Conservation (phyloP, 495 filamentous ascomycete genomes). For the Podospora tetraspora region DNA sequence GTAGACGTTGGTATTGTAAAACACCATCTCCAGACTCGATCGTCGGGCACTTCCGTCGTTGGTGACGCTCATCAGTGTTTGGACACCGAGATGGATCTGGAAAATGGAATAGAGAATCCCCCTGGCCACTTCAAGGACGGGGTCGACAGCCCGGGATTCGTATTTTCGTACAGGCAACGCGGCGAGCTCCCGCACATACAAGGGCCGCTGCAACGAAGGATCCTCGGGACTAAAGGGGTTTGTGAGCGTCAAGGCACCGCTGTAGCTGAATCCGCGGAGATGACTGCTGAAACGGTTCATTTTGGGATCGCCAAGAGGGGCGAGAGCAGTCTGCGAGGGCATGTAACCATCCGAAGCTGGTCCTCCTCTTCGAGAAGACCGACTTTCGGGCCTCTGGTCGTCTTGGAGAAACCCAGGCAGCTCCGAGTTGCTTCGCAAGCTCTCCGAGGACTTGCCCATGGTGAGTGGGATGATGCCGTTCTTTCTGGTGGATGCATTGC, state of each 20-base stretch:
- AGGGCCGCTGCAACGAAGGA: constrained; percentile 40
- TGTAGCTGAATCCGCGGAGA: constrained; percentile 64
- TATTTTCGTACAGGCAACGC: constrained; percentile 76
- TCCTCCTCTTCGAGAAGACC: constrained; percentile 7
- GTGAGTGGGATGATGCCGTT: constrained; percentile 62
- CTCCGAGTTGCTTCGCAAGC: constrained; percentile 78
- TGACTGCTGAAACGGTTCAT: constrained; percentile 64
- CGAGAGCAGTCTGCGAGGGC: constrained; percentile 1
- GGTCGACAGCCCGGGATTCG: constrained; percentile 46
- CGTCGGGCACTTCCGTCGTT: constrained; percentile 60
- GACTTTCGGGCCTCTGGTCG: constrained; percentile 20
- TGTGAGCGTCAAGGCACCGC: constrained; percentile 44
- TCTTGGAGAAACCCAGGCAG: constrained; percentile 59
- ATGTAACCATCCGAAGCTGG: background rate
- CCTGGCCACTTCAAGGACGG: constrained; percentile 68
- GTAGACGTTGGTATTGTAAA: constrained; percentile 66
- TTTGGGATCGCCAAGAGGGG: constrained; percentile 5
- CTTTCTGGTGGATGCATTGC: constrained; percentile 46
- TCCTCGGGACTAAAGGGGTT: constrained; percentile 57
- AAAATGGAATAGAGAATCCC: constrained; percentile 82
- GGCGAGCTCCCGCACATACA: constrained; percentile 65
- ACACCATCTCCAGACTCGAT: constrained; percentile 66
- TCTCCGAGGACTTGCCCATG: constrained; percentile 59
- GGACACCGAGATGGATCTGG: constrained; percentile 66
- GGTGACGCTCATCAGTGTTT: constrained; percentile 61